Evolutionary conservation across 1,139 yeast species (phyloP).

Genomic region (Suhomyces atakaporum): DNA sequence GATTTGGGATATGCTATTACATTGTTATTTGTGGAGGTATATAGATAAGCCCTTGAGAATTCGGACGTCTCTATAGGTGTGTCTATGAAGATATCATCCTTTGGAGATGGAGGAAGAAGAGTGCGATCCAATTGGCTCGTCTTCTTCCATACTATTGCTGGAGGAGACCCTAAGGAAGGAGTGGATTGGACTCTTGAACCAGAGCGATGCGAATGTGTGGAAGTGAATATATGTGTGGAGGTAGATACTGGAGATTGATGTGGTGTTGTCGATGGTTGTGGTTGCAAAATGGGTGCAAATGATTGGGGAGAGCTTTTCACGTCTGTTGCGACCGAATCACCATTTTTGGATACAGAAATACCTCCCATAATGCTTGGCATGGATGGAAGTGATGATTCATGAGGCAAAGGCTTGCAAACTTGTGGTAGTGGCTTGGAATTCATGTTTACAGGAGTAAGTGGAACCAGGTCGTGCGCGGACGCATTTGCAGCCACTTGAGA

Average conservation of each 20-base stretch:
- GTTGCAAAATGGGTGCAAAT: background rate
- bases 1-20: slow-evolving; percentile 7
- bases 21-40: slow-evolving; percentile 5
- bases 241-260: background rate
- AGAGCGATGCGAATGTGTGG: too few species aligned
- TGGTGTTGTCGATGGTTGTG: background rate
- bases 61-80: too few species aligned
- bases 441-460: too few species aligned
- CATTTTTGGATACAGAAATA: background rate
- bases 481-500: too few species aligned
- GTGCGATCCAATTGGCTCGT: slow-evolving; percentile 6
- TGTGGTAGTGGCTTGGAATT: too few species aligned
- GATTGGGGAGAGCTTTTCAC: background rate
- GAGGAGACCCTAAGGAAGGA: slow-evolving; percentile 1
- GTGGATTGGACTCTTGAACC: background rate
- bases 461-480: too few species aligned
- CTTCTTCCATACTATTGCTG: slow-evolving; percentile 4
- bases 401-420: too few species aligned
- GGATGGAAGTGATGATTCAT: slow-evolving; percentile 2
- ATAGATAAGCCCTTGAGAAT: too few species aligned
- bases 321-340: background rate
- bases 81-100: slow-evolving; percentile 1
- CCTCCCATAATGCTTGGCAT: background rate
- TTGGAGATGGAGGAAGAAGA: slow-evolving; percentile 2
- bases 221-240: background rate